Percentiles rank a stretch among this genome's conserved stretches.
phyloP scores from a whole-genome alignment of 2,329 filamentous ascomycete species.

The Colletotrichum sublineola region DNA sequence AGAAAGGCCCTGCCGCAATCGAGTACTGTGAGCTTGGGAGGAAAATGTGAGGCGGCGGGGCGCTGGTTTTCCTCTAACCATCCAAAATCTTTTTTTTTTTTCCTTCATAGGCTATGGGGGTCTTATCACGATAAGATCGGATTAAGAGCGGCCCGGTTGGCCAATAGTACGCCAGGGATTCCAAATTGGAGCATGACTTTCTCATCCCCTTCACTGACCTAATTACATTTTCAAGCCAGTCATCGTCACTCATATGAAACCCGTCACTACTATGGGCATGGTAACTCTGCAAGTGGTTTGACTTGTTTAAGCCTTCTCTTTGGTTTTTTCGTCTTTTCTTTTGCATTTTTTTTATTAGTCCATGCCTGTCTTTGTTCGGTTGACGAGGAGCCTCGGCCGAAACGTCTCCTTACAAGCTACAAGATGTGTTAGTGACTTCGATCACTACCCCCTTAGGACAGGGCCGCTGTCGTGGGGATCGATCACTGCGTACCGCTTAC shows the following conservation, averaged over 20 bases:
- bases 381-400: conserved; percentile 32
- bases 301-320: too few species aligned
- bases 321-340: neutral
- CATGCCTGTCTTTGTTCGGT: conserved; percentile 21
- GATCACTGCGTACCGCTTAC: neutral
- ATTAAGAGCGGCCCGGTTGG: conserved; percentile 23
- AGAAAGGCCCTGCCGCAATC: conserved; percentile 24
- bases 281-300: neutral
- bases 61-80: conserved; percentile 39
- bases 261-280: neutral
- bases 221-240: neutral
- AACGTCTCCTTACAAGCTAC: conserved; percentile 7
- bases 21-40: conserved; percentile 30
- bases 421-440: conserved; percentile 33
- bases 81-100: conserved; percentile 32
- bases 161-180: conserved; percentile 33
- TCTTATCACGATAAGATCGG: conserved; percentile 42
- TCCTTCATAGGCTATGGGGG: conserved; percentile 25
- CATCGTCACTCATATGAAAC: neutral
- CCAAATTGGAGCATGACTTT: conserved; percentile 4
- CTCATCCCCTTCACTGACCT: neutral
- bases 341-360: neutral
- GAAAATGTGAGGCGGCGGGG: conserved; percentile 41
- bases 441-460: neutral
- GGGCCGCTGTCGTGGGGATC: conserved; percentile 13